Conservation (phyloP, 139 green algal species). For the Micractinium sp. region DNA sequence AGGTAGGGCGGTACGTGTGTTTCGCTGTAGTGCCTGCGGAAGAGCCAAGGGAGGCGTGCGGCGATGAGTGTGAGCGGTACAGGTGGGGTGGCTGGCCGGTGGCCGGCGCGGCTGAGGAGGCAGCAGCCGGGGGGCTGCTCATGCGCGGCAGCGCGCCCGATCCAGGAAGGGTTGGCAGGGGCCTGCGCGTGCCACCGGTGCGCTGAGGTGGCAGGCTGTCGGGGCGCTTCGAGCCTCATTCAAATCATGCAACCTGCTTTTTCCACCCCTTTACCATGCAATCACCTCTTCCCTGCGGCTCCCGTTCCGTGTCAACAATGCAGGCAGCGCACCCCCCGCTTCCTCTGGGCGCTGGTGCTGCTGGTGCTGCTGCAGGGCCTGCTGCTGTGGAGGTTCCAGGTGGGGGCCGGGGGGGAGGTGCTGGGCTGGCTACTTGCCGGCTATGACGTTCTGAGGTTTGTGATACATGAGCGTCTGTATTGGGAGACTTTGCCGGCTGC, state of each 20-base stretch:
- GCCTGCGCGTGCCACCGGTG: no score
- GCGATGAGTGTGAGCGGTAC: constrained; percentile 29
- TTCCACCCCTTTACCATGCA: background rate
- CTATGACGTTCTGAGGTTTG: no score
- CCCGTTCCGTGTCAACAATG: background rate
- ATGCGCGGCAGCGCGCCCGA: no score
- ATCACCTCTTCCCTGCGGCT: background rate
- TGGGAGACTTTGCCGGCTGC: no score
- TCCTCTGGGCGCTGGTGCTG: constrained; percentile 34
- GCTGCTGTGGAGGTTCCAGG: constrained; percentile 38
- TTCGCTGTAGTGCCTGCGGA: constrained; percentile 36
- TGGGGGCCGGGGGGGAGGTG: background rate
- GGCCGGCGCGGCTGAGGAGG: no score
- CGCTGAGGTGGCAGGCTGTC: no score
- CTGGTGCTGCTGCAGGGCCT: constrained; percentile 37
- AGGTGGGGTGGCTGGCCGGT: background rate
- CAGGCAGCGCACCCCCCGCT: constrained; percentile 1
- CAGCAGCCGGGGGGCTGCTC: no score
- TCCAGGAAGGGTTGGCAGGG: no score
- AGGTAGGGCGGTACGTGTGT: constrained; percentile 24
- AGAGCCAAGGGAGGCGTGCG: constrained; percentile 38
- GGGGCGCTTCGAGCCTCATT: no score
- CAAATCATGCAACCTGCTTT: background rate
- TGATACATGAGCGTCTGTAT: no score
- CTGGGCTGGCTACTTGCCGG: no score